Conservation (phyloP, 148 eudicot species). For the Rhododendron kiyosumense region DNA sequence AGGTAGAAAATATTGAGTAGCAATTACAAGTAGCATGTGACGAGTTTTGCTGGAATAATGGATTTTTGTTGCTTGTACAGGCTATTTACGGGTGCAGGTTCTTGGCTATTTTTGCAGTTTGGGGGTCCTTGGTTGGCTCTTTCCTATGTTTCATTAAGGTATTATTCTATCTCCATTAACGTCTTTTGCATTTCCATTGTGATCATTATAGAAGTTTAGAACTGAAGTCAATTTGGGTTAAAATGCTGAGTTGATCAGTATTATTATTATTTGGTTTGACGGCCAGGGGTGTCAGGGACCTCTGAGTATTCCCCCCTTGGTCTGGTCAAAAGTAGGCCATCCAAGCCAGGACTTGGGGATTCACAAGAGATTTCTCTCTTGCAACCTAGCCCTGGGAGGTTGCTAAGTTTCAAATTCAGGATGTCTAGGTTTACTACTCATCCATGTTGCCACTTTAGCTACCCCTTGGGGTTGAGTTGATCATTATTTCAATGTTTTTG, state of each 20-base stretch:
- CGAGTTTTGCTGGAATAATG: not conserved
- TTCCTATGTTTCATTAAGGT: constrained; percentile 81
- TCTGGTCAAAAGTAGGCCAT: not conserved
- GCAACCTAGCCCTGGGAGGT: not conserved
- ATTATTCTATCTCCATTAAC: not conserved
- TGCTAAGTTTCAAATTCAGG: not conserved
- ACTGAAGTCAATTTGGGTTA: not conserved
- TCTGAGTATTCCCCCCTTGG: not conserved
- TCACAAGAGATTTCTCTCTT: not conserved
- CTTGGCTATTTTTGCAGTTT: constrained; percentile 71
- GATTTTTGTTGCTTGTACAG: constrained; percentile 28
- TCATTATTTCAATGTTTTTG: too few species aligned
- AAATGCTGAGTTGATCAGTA: not conserved
- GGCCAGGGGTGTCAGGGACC: not conserved
- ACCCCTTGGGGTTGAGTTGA: not conserved
- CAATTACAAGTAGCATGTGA: not conserved
- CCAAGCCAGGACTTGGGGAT: not conserved
- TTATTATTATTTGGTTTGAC: not conserved
- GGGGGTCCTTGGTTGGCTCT: constrained; percentile 74
- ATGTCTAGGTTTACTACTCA: not conserved
- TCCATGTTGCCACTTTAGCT: not conserved
- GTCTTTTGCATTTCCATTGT: not conserved
- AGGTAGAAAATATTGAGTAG: not conserved
- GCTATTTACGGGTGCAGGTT: constrained; percentile 65
- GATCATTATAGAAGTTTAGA: not conserved